Base-by-base conservation (phyloP, 352 stramenopile species). In the Vaucheria bursata region DNA sequence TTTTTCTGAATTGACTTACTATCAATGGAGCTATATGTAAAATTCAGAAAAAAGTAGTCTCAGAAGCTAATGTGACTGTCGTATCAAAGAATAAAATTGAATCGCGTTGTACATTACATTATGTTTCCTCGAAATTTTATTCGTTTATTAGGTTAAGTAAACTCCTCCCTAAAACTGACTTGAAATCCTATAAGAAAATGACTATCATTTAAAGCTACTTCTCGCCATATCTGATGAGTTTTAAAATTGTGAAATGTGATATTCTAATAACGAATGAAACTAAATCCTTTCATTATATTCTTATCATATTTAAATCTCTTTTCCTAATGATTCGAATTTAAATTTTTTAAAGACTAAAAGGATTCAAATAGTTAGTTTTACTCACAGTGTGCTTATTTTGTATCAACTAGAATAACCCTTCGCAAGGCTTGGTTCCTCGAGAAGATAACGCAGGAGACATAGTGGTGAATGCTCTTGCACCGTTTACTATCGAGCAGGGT, bases 401-500 rank as follows among this genome's bases (percentile, higher is more conserved):
- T 18, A 6, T 25, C 25, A 4, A n/a, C 35, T 73, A 73, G 59
- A 71, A 64, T 65, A 69, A 75, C 33, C 40, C 65, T 6, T 80
- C 53, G 18, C 75, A 85, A 65, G 81, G 80, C 0, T 83, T 94
- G 32, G 76, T 95, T 5, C 91, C 91, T 39, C 85, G 88, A 67
- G 91, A 96, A 84, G 92, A 95, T 84, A 73, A 90, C 69, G 90
- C 93, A 3, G 93, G 89, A 49, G 87, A 95, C 81, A 91, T 95
- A 80, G 87, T 97, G 5, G 72, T 97, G 67, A 82, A 86, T 6
- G 85, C 91, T 39, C 83, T 97, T 1, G 81, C 91, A 77, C 90
- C 90, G n/a, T 93, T 88, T 67, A 85, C 80, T 34, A 84, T 78
- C 38, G 87, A 93, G 59, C 88, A 94, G 49, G 90, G 79, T 18